Conservation (phyloP, 2,329 filamentous ascomycete genomes). For the Colletotrichum phormii region DNA sequence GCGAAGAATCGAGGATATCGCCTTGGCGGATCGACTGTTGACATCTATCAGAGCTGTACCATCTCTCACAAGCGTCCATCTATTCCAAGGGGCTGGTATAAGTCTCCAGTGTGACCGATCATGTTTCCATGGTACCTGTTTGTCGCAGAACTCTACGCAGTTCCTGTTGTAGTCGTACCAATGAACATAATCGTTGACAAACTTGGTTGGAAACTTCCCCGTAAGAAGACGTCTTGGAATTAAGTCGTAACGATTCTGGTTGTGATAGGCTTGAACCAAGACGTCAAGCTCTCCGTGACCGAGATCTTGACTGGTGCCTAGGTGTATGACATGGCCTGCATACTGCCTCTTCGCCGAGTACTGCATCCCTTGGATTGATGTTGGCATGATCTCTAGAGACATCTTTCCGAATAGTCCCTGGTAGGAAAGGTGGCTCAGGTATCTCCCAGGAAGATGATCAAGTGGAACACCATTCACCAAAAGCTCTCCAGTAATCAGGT, state of each 20-base stretch:
- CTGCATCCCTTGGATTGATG: slow-evolving; percentile 48
- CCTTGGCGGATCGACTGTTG: neutral
- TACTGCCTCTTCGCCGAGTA: slow-evolving; percentile 51
- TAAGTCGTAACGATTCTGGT: neutral
- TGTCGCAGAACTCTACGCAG: slow-evolving; percentile 47
- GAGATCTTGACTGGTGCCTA: neutral
- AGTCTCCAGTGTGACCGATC: slow-evolving; percentile 7
- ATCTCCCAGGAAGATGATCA: slow-evolving; percentile 57
- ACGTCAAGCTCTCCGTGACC: neutral
- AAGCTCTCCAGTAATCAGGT: slow-evolving; percentile 62
- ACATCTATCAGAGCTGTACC: neutral
- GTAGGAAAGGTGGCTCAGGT: slow-evolving; percentile 55
- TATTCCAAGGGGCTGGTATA: too few relatives aligned
- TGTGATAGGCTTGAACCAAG: neutral
- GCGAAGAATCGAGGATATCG: neutral
- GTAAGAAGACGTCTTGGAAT: too few relatives aligned
- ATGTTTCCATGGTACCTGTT: slow-evolving; percentile 42
- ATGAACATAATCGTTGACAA: too few relatives aligned
- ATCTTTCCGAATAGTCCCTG: slow-evolving; percentile 54
- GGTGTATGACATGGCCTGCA: slow-evolving; percentile 45
- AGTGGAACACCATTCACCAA: slow-evolving; percentile 64
- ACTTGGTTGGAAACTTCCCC: too few relatives aligned
- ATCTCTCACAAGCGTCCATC: neutral
- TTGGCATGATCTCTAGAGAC: slow-evolving; percentile 57
- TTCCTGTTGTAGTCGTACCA: neutral